A percentile compares a stretch with the other conserved stretches of the same genome.
These are phyloP conservation scores for Gymnopilus junonius DNA, from an alignment of 768 basidiomycete species.

Conservation along the genomic window DNA sequence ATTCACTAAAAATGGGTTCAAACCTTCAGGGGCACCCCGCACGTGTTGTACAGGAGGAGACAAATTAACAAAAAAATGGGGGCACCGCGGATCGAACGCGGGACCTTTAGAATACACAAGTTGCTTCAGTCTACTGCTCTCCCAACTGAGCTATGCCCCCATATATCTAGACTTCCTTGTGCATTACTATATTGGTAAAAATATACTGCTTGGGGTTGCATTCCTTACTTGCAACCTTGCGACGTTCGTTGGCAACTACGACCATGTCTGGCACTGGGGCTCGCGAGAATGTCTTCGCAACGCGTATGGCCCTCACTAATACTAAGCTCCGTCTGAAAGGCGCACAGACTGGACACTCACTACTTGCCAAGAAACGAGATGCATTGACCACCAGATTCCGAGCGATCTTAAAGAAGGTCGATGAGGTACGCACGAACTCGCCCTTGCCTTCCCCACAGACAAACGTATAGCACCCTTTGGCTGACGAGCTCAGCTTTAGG, in stretches of 20 bases:
- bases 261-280: conserved; percentile 88
- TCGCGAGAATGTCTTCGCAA: conserved; percentile 94
- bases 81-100: conserved; percentile 76
- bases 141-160: conserved; percentile 75
- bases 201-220: background rate
- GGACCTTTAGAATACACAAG: conserved; percentile 60
- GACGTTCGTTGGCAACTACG: conserved; percentile 3
- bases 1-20: too few species aligned
- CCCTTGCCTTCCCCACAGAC: background rate
- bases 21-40: too few species aligned
- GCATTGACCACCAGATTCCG: conserved; percentile 95
- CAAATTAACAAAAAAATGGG: conserved; percentile 1
- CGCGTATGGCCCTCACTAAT: conserved; percentile 95
- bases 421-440: conserved; percentile 66
- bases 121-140: conserved; percentile 70
- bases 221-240: background rate
- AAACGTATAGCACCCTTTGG: background rate
- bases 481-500: conserved; percentile 54
- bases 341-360: conserved; percentile 92
- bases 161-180: too few species aligned
- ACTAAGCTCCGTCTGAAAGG: conserved; percentile 90
- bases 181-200: too few species aligned
- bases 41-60: too few species aligned
- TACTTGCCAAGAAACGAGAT: conserved; percentile 97
- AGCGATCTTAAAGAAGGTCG: conserved; percentile 94